These are phyloP conservation scores for Endoconidiophora laricicola DNA, from an alignment of 2,329 filamentous ascomycete genomes.

Conservation along the genomic window DNA sequence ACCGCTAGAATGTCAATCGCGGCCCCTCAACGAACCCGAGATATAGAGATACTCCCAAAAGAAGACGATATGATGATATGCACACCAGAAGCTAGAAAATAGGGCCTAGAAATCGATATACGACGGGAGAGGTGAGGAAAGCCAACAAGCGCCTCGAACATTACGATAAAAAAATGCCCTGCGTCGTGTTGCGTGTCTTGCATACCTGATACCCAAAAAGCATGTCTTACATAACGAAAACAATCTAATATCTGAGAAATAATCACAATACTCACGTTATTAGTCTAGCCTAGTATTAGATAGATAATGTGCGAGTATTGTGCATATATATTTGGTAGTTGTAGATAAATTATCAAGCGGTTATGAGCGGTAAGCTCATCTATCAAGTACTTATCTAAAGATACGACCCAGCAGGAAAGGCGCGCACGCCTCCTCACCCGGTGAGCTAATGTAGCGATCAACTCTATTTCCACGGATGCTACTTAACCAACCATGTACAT, in stretches of 20 bases:
- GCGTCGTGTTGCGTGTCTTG: neutral
- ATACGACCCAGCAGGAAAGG: slow-evolving; percentile 47
- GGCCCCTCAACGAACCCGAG: too few species aligned
- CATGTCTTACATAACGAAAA: neutral
- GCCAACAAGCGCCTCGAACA: too few species aligned
- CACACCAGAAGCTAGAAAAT: neutral
- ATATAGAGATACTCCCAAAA: neutral
- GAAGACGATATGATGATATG: neutral
- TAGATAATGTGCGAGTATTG: too few species aligned
- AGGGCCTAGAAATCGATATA: too few species aligned
- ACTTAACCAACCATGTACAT: slow-evolving; percentile 63
- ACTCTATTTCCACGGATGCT: slow-evolving; percentile 61
- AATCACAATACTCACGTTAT: neutral
- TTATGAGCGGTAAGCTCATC: slow-evolving; percentile 1
- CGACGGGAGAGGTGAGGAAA: too few species aligned
- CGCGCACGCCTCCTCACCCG: slow-evolving; percentile 51
- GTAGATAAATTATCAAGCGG: neutral
- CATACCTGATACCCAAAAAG: slow-evolving; percentile 9
- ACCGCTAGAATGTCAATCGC: too few species aligned
- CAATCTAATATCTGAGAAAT: neutral
- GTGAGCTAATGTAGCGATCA: slow-evolving; percentile 52
- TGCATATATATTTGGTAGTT: too few species aligned
- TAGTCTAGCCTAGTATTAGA: too few species aligned
- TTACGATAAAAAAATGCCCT: too few species aligned
- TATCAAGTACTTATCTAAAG: slow-evolving; percentile 29